Base-by-base conservation (phyloP, 352 stramenopile species). In the Pythium apleroticum region DNA sequence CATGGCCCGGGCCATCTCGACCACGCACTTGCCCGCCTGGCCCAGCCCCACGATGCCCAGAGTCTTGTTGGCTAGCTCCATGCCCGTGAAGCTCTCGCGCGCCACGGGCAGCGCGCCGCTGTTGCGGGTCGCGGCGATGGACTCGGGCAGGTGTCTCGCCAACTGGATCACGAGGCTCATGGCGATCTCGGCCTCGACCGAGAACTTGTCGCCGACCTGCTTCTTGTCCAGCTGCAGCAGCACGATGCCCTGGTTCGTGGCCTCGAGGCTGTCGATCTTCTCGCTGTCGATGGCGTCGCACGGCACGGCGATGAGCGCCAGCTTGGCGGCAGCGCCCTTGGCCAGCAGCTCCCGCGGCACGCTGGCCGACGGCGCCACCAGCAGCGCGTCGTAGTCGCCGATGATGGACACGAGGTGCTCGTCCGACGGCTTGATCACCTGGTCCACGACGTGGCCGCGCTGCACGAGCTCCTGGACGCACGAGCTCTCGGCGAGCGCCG, bases 221-320 rank as follows among this genome's bases (percentile, higher is more conserved):
- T 90, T 92, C 39, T 79, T 72, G 53, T 91, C 82, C 35, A 94
- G 73, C 63, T 94, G 81, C 63, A 92, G 74, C 63, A 94, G 60
- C 75, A 94, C 72, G 7, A 94, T 69, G 33, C 81, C 76, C 50
- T 90, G 81, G 61, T 78, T 88, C 24, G 86, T 94, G 20, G 86
- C 86, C 31, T 89, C 84, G 71, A 89, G 84, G 19, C 88, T 69
- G 67, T 94, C 84, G 46, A 94, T 74, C 45, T 80, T 66, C 46
- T 75, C 74, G 57, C 73, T 88, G 55, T 86, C 77, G 60, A 93
- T 89, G 41, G 69, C 61, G 33, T 78, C 74, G n/a, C 71, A 66
- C 9, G 84, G 73, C 22, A 89, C 75, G 0, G 78, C 84, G 33
- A 93, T 75, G 24, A 90, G 56, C 66, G 81, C 64, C 49, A 93